Percentiles rank a stretch among this genome's conserved stretches.
Conservation (phyloP, 495 filamentous ascomycete genomes). For the Podospora anserina region DNA sequence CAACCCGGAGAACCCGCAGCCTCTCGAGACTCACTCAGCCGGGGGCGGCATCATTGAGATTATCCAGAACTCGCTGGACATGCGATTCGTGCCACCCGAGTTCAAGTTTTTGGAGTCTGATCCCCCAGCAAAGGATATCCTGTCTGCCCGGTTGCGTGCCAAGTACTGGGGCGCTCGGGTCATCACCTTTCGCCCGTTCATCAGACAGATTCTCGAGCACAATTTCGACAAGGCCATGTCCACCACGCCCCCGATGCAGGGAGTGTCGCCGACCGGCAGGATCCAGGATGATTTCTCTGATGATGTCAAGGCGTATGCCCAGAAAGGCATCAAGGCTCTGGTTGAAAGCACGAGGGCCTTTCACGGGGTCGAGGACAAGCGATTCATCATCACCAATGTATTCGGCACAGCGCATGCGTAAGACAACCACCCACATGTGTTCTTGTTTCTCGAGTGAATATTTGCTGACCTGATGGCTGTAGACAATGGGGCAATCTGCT, state of each 20-base stretch:
- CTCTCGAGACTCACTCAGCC: neutral
- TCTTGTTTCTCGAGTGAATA: constrained; percentile 8
- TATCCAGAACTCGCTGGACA: constrained; percentile 46
- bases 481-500: constrained; percentile 98
- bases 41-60: constrained; percentile 45
- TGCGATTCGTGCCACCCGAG: constrained; percentile 38
- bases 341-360: constrained; percentile 85
- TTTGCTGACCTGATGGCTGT: constrained; percentile 10
- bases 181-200: constrained; percentile 81
- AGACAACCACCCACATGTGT: constrained; percentile 38
- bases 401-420: constrained; percentile 97
- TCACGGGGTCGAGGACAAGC: constrained; percentile 60
- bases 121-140: constrained; percentile 68
- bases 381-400: constrained; percentile 86
- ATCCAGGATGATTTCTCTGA: constrained; percentile 40
- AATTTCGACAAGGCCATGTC: constrained; percentile 33
- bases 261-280: constrained; percentile 24
- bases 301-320: constrained; percentile 52
- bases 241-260: constrained; percentile 27
- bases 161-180: constrained; percentile 93
- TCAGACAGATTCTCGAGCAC: constrained; percentile 61
- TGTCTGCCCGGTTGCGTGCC: constrained; percentile 78
- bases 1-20: constrained; percentile 49
- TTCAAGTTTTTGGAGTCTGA: constrained; percentile 66
- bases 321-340: constrained; percentile 64